Percentiles rank a stretch among this genome's conserved stretches.
These are phyloP conservation scores for Neobulgaria alba DNA, from an alignment of 2,329 filamentous ascomycete genomes.

Conservation along the genomic window DNA sequence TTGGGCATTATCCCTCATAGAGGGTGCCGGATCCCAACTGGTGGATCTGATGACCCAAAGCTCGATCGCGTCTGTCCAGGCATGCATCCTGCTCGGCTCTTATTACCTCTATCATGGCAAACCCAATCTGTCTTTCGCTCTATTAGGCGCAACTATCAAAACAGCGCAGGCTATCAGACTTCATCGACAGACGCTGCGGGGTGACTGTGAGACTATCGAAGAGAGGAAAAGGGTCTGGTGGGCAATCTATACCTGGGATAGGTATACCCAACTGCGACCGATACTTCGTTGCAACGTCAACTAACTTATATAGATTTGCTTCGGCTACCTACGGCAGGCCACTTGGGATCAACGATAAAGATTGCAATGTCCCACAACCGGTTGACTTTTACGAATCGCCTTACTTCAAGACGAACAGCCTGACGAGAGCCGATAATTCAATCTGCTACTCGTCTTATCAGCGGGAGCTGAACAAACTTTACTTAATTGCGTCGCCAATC, in stretches of 20 bases:
- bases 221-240: background rate
- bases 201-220: background rate
- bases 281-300: background rate
- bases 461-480: conserved; percentile 23
- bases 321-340: conserved; percentile 33
- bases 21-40: conserved; percentile 10
- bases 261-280: background rate
- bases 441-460: conserved; percentile 6
- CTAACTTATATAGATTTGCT: conserved; percentile 25
- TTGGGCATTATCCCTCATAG: background rate
- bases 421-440: background rate
- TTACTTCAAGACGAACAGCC: conserved; percentile 1
- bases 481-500: conserved; percentile 26
- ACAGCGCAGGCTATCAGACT: conserved; percentile 1
- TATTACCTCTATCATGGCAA: conserved; percentile 35
- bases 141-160: conserved; percentile 1
- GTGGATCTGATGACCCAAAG: conserved; percentile 33
- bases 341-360: conserved; percentile 34
- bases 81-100: conserved; percentile 33
- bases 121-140: conserved; percentile 9
- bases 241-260: background rate
- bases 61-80: conserved; percentile 32
- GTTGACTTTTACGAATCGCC: conserved; percentile 2
- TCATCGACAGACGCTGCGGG: background rate
- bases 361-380: conserved; percentile 32